phyloP scores from a whole-genome alignment of 257 asterid species.

The Lycium ferocissimum region DNA sequence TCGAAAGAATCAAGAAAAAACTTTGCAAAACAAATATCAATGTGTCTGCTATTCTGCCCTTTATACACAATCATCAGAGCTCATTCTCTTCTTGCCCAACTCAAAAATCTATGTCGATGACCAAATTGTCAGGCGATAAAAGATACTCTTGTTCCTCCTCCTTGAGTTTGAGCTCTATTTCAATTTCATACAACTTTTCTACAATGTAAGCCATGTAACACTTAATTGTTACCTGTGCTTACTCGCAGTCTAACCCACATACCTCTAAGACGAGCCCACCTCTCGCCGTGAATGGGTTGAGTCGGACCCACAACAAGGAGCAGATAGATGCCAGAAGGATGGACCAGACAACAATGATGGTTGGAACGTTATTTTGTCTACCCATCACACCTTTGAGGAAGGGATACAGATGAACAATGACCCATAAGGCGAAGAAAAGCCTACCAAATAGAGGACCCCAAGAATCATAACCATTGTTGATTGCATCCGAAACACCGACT shows the following conservation, averaged over 20 bases:
- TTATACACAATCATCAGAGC: slow-evolving; percentile 61
- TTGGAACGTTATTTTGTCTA: slow-evolving; percentile 75
- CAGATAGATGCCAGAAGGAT: slow-evolving; percentile 93
- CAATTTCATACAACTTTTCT: slow-evolving; percentile 40
- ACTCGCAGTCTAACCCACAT: slow-evolving; percentile 92
- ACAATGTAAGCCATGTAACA: slow-evolving; percentile 45
- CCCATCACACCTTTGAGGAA: slow-evolving; percentile 99
- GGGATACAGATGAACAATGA: slow-evolving; percentile 88
- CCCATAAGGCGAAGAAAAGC: slow-evolving; percentile 97
- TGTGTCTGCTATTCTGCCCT: slow-evolving; percentile 43
- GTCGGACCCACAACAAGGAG: slow-evolving; percentile 88
- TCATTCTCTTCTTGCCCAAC: slow-evolving; percentile 40
- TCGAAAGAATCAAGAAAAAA: slow-evolving; percentile 70
- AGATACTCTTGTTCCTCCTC: slow-evolving; percentile 19
- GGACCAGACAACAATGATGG: slow-evolving; percentile 92
- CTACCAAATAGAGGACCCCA: slow-evolving; percentile 97
- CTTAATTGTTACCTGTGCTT: slow-evolving; percentile 37
- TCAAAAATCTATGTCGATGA: slow-evolving; percentile 34
- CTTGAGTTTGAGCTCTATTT: slow-evolving; percentile 38
- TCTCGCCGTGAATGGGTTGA: slow-evolving; percentile 75
- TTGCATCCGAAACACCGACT: slow-evolving; percentile 88
- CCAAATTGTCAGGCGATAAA: slow-evolving; percentile 34
- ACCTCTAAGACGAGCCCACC: slow-evolving; percentile 79
- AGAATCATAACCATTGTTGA: slow-evolving; percentile 86
- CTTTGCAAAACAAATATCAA: slow-evolving; percentile 56